Base-by-base conservation (phyloP, 2,329 filamentous ascomycete genomes). In the Ophiocordyceps camponoti-rufipedis region DNA sequence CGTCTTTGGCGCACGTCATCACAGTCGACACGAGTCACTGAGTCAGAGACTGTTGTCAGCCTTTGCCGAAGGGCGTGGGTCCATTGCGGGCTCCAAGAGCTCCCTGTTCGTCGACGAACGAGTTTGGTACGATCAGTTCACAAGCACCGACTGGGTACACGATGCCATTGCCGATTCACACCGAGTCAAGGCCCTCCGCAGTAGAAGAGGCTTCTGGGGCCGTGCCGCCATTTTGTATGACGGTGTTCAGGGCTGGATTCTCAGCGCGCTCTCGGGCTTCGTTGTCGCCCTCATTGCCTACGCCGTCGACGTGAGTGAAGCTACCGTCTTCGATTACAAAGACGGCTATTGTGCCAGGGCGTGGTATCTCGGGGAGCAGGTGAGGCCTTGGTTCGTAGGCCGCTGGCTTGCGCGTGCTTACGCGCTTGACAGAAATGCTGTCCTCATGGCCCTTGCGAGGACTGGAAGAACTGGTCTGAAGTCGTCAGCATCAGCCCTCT, bases 111-210 rank as follows among this genome's bases (percentile, higher is more conserved):
- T 80, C 44, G 85, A 95, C 56, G 87, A 96, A 53, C 80, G 91
- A 48, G 83, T 93, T 10, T 96, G 91, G 91, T 96, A 96, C 64
- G 91, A 98, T 67, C 91, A 98, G 63, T 94, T 94, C 57, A 94
- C 87, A 6, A 94, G 85, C 7, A 95, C 86, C 46, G 89, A 98
- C 61, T 98, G 91, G 91, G 88, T 98, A 1, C 89, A 94, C 59
- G 91, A 98, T 62, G 88, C 83, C 60, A 95, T 98, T 53, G 85
- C 87, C 55, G 91, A 96, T 63, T 86, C 88, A 10, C 85, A 87
- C 55, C 83, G 91, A 28, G 78, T 93, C 44, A 91, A 93, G 60
- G 80, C 80, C 45, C 71, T 98, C 38, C 78, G 86, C 44, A 80
- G 74, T 54, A 74, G 87, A 43, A 93, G 82, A 59, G 91, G 89